Percentiles rank a stretch among this genome's conserved stretches.
Evolutionary conservation across 2,329 filamentous ascomycete species (phyloP).

Genomic region (Paracamarosporium sp.): DNA sequence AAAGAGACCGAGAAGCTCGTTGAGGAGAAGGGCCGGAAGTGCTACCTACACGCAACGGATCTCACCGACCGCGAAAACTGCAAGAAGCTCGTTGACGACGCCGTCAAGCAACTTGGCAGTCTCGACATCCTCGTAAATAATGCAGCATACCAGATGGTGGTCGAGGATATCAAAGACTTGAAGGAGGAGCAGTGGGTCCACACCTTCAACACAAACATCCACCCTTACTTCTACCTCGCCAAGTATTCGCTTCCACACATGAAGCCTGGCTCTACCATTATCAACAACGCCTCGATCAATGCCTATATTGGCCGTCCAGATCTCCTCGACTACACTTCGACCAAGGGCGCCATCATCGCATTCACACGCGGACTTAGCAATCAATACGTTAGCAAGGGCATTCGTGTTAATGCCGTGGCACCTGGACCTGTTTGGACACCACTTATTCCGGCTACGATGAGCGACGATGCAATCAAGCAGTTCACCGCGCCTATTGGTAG

Average conservation of each 20-base stretch:
- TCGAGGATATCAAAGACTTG: constrained; percentile 73
- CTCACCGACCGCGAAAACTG: constrained; percentile 72
- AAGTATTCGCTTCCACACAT: constrained; percentile 81
- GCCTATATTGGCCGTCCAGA: constrained; percentile 82
- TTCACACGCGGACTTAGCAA: constrained; percentile 82
- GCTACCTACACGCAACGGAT: constrained; percentile 69
- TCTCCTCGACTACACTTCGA: constrained; percentile 81
- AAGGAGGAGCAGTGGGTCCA: constrained; percentile 79
- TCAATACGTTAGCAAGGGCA: constrained; percentile 74
- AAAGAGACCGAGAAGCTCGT: constrained; percentile 75
- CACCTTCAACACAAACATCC: constrained; percentile 85
- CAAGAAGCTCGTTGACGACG: constrained; percentile 71
- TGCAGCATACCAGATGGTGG: constrained; percentile 75
- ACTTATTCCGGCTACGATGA: constrained; percentile 52
- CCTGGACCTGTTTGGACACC: constrained; percentile 67
- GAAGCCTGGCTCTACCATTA: constrained; percentile 75
- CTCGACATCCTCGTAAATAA: constrained; percentile 81
- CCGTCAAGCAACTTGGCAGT: constrained; percentile 68
- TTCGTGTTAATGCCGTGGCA: constrained; percentile 78
- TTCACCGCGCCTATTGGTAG: constrained; percentile 79
- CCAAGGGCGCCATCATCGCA: constrained; percentile 78
- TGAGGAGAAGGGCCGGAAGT: constrained; percentile 70
- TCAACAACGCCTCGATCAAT: constrained; percentile 87
- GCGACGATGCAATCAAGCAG: constrained; percentile 68
- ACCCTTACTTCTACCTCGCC: constrained; percentile 79